Base-by-base conservation (phyloP, 352 stramenopile genomes). In the Phytophthora chlamydospora region DNA sequence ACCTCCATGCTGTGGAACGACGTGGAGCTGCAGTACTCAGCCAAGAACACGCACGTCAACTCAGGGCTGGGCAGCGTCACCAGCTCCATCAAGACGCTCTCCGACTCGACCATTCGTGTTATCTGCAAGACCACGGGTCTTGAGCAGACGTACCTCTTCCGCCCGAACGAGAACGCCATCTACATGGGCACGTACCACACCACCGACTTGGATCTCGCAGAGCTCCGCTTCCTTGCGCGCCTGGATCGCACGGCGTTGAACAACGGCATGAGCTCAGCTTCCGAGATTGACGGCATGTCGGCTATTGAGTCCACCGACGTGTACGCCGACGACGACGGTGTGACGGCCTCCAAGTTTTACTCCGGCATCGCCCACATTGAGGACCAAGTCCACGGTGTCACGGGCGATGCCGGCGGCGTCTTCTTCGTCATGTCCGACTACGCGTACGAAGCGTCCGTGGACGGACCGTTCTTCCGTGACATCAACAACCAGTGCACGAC, bases 101-200 rank as follows among this genome's bases (percentile, higher is more conserved):
- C 42, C 16, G 57, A 71, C 40, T 47, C 56, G 62, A 80, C 71
- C 6, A 75, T 85, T 40, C 68, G 74, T 24, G 46, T 85, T 19
- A 71, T 63, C 40, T 86, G 76, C 55, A 62, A 62, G 13, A 71
- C 47, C 8, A 64, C 59, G 7, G 74, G 76, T 1, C 38, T 86
- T 24, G 75, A 70, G 27, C 62, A 70, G 24, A 57, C 48, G 0
- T 70, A 70, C 36, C 63, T 58, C 55, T 66, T 70, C 74, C 73
- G 76, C 11, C 73, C 74, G 1, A 72, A 78, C 36, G 76, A 86
- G 56, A 86, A 80, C 33, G 56, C 59, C 27, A 53, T 86, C 35
- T 86, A 86, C 65, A 83, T 86, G 74, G 76, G 73, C 24, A 86
- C 73, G 8, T 73, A 83, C 71, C 71, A 83, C 61, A 67, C 56